Evolutionary conservation across 768 basidiomycete genomes (phyloP).

Genomic region (Lactarius trivialis): DNA sequence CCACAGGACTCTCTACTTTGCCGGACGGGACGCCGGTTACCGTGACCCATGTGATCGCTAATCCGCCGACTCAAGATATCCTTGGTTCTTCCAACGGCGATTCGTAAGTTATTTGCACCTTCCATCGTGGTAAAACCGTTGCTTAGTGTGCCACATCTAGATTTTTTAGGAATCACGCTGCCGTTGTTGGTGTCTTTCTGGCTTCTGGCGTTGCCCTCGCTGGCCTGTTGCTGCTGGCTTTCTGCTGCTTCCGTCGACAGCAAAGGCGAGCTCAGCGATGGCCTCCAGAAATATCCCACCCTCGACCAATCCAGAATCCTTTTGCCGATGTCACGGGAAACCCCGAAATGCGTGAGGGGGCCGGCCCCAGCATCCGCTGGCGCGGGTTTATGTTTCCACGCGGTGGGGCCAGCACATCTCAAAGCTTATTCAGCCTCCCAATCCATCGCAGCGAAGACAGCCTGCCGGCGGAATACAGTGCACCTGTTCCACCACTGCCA

Average conservation of each 20-base stretch:
- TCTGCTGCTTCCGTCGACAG: constrained; percentile 39
- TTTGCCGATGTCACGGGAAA: constrained; percentile 32
- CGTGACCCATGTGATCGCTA: constrained; percentile 48
- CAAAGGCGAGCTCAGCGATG: constrained; percentile 28
- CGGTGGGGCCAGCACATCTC: neutral
- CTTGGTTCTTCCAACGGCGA: neutral
- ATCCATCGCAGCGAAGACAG: neutral
- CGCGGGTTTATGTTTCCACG: neutral
- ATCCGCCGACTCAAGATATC: constrained; percentile 32
- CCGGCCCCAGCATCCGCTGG: neutral
- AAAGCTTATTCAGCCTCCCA: neutral
- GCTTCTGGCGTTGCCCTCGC: constrained; percentile 53
- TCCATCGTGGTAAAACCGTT: neutral
- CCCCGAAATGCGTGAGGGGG: neutral
- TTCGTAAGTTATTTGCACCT: constrained; percentile 12
- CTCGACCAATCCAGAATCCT: constrained; percentile 29
- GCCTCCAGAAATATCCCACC: constrained; percentile 23
- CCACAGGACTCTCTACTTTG: constrained; percentile 40
- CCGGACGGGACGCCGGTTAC: constrained; percentile 41
- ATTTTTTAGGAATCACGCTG: constrained; percentile 61
- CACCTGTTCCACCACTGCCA: neutral
- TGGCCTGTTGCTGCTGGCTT: constrained; percentile 38
- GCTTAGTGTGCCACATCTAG: constrained; percentile 28
- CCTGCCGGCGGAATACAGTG: neutral
- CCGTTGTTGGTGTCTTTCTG: constrained; percentile 69